Conservation (phyloP, 352 stramenopile genomes). For the Phytophthora vignae region DNA sequence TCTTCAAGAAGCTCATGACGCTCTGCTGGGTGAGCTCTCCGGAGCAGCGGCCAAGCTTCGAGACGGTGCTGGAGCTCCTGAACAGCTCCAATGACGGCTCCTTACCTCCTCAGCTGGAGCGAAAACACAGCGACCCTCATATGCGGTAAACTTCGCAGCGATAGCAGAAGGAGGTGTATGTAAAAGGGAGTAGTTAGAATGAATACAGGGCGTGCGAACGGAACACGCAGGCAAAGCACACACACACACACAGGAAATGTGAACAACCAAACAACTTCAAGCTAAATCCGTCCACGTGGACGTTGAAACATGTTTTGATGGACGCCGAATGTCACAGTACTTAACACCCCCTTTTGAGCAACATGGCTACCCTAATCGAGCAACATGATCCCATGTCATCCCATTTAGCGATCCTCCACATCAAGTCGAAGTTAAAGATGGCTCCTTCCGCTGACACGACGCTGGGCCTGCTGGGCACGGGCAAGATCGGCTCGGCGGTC, state of each 20-base stretch:
- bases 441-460: constrained; percentile 61
- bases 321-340: no score
- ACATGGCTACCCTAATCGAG: not conserved
- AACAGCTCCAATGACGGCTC: constrained; percentile 43
- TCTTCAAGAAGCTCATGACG: constrained; percentile 90
- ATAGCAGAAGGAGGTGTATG: constrained; percentile 11
- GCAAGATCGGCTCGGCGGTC: constrained; percentile 89
- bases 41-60: constrained; percentile 83
- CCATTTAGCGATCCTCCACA: constrained; percentile 9
- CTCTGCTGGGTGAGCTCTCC: constrained; percentile 81
- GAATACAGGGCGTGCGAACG: constrained; percentile 23
- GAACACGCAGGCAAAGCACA: constrained; percentile 2
- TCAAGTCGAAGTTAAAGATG: constrained; percentile 32
- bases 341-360: no score
- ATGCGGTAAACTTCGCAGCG: constrained; percentile 30
- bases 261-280: constrained; percentile 8
- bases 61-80: constrained; percentile 83
- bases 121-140: constrained; percentile 20
- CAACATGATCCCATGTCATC: not conserved
- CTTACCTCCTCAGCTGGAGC: constrained; percentile 32
- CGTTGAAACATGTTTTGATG: no score
- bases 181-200: constrained; percentile 35
- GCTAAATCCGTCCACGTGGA: no score
- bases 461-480: constrained; percentile 82
- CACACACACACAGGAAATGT: constrained; percentile 4